Evolutionary conservation across 352 stramenopile species (phyloP).

Genomic region (Globisporangium viniferum): DNA sequence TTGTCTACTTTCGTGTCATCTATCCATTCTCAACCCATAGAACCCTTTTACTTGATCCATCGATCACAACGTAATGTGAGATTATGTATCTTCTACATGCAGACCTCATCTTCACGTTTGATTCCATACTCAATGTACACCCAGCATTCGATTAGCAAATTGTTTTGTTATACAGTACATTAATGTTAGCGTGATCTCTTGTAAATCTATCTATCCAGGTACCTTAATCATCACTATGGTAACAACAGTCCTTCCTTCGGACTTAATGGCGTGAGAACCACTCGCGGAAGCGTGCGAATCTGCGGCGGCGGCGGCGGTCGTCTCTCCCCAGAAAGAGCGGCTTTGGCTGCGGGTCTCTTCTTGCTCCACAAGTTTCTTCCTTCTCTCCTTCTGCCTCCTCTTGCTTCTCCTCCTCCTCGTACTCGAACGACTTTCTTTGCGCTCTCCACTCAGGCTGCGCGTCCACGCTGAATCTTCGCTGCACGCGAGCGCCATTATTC

Average conservation of each 20-base stretch:
- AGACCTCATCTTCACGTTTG: background rate
- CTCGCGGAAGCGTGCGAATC: conserved; percentile 8
- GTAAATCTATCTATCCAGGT: background rate
- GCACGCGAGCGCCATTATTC: background rate
- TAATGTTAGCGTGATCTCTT: background rate
- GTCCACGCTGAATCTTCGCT: background rate
- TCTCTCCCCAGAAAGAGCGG: background rate
- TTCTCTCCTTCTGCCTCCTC: background rate
- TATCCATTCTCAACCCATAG: too few relatives aligned
- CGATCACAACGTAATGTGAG: background rate
- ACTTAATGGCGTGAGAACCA: conserved; percentile 7
- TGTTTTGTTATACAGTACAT: too few relatives aligned
- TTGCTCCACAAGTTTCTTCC: background rate
- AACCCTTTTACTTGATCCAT: background rate
- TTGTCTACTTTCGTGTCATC: background rate
- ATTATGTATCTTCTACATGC: background rate
- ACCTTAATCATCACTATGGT: too few relatives aligned
- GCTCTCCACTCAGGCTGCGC: background rate
- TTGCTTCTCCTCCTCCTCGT: background rate
- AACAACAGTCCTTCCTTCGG: background rate
- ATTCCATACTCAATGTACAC: background rate
- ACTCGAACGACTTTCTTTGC: too few relatives aligned
- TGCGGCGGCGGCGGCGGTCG: background rate
- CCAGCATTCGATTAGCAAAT: too few relatives aligned
- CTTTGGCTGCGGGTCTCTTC: background rate